A percentile compares a stretch with the other conserved stretches of the same genome.
These are phyloP conservation scores for Sporothrix pallida DNA, from an alignment of 2,329 filamentous ascomycete species.

Conservation along the genomic window DNA sequence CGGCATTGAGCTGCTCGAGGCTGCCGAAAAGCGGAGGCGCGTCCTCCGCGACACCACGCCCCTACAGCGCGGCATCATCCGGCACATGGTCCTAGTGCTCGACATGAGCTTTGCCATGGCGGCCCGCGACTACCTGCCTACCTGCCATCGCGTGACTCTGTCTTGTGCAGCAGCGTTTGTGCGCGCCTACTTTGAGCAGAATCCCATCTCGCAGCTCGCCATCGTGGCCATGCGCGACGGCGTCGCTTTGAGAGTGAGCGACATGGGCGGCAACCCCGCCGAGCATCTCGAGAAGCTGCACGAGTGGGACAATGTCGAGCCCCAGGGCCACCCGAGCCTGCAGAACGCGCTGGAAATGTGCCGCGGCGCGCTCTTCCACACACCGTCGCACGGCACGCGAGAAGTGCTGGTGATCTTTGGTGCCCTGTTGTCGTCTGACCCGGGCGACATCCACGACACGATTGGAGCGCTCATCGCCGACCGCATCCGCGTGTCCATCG, in stretches of 20 bases:
- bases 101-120: constrained; percentile 94
- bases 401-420: constrained; percentile 93
- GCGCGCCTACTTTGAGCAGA: constrained; percentile 95
- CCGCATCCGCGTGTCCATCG: constrained; percentile 83
- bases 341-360: constrained; percentile 98
- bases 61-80: constrained; percentile 93
- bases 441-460: constrained; percentile 92
- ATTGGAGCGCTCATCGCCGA: constrained; percentile 79
- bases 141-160: constrained; percentile 79
- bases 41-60: constrained; percentile 93
- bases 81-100: constrained; percentile 88
- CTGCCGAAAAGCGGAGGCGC: constrained; percentile 79
- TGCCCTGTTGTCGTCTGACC: constrained; percentile 86
- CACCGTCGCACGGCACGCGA: constrained; percentile 88
- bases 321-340: constrained; percentile 77
- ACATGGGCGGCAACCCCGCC: constrained; percentile 88
- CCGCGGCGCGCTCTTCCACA: constrained; percentile 87
- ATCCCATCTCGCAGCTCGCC: constrained; percentile 93
- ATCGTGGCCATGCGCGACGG: constrained; percentile 94
- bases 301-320: constrained; percentile 67
- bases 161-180: constrained; percentile 87
- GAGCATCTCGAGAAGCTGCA: constrained; percentile 83
- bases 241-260: constrained; percentile 81
- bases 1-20: constrained; percentile 77
- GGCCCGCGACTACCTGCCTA: constrained; percentile 93